phyloP scores from a whole-genome alignment of 2,329 filamentous ascomycete genomes.

The Trichoderma koningii region DNA sequence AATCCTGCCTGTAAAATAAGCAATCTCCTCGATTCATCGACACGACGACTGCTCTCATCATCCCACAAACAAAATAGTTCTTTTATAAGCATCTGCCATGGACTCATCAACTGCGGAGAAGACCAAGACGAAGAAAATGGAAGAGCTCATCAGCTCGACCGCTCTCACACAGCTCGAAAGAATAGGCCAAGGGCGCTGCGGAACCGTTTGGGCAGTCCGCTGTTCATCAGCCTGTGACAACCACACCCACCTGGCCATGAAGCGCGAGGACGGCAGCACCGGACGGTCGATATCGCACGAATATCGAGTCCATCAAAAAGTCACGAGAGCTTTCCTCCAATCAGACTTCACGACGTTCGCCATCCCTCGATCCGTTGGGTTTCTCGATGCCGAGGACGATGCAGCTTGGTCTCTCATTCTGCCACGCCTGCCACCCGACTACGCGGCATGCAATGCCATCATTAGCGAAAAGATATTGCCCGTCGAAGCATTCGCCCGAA shows the following conservation, averaged over 20 bases:
- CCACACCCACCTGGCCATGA: conserved; percentile 28
- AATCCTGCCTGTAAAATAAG: not conserved
- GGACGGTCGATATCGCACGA: conserved; percentile 29
- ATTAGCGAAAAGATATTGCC: conserved; percentile 38
- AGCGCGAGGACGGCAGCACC: conserved; percentile 29
- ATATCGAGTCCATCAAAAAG: conserved; percentile 27
- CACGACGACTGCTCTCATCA: not conserved
- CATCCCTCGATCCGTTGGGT: conserved; percentile 4
- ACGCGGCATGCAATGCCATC: conserved; percentile 34
- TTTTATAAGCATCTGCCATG: no score
- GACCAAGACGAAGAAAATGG: not conserved
- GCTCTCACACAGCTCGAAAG: not conserved
- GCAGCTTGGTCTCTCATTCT: conserved; percentile 30
- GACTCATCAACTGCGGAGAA: no score
- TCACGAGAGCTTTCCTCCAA: not conserved
- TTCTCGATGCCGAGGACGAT: conserved; percentile 3
- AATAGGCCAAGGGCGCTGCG: conserved; percentile 31
- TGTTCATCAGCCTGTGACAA: not conserved
- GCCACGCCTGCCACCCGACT: conserved; percentile 30
- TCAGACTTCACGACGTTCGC: not conserved
- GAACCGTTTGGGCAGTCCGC: conserved; percentile 27
- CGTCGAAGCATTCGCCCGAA: conserved; percentile 26
- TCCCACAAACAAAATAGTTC: no score
- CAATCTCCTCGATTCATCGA: not conserved
- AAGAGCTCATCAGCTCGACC: not conserved